Evolutionary conservation across 306 rosid species (phyloP), one percentile per base, ranked within the genome.

Genomic region (Vigna trinervia): DNA sequence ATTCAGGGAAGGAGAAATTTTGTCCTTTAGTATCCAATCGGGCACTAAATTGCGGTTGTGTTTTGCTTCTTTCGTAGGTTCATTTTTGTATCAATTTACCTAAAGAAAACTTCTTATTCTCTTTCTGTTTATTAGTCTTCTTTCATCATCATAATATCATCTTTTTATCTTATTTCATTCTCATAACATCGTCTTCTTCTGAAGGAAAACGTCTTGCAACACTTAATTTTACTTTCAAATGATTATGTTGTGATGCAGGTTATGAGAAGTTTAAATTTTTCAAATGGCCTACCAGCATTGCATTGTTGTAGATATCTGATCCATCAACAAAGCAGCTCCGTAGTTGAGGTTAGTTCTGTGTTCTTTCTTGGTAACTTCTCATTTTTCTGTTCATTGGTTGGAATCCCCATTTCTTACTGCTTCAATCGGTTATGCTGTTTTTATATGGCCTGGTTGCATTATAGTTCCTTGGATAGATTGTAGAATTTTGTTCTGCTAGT

Each of bases 251-350:
- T 80, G 74, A 78, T 73, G 81, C 81, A 92, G 98, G 82, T 83
- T 75, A 52, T 71, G 80, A 89, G 94, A 53, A 78, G 75, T 69
- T 75, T 84, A 71, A 26, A 51, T 78, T 76, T 80, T 66, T 75
- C 86, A 47, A 78, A 78, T 85, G 59, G 76, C 56, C 74, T 78
- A 32, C 87, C 88, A 62, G 71, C 88, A 4, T 75, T 85, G 73
- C 86, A 84, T 79, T 77, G 83, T 46, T 80, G 77, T 66, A 87
- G 87, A 69, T 88, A 82, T 84, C 89, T 85, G 43, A 84, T 92
- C 82, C 98, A 94, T 84, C 89, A 91, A 45, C 96, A 90, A 69
- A 94, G 89, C 82, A 89, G 90, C 90, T 78, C 94, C 84, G 7
- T 90, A 63, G 81, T 87, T 39, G 97, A 94, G 97, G 98, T 86